phyloP scores from a whole-genome alignment of 2,329 filamentous ascomycete species.

The Stachybotrys chartarum region DNA sequence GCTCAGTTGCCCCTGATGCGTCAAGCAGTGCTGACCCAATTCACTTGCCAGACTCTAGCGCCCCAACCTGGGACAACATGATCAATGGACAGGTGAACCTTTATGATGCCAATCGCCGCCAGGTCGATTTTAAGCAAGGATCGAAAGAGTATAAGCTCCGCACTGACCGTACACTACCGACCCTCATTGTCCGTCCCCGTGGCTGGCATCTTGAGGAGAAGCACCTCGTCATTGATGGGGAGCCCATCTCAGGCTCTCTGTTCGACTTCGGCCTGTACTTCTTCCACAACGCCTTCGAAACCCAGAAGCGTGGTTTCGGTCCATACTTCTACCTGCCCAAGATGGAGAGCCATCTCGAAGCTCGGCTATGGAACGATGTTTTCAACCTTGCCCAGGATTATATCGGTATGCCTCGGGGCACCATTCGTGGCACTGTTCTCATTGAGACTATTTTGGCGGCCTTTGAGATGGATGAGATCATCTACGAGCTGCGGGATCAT shows the following conservation, averaged over 20 bases:
- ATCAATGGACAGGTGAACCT: constrained; percentile 97
- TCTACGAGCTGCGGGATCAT: constrained; percentile 97
- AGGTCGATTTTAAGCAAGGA: constrained; percentile 95
- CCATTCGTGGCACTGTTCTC: constrained; percentile 88
- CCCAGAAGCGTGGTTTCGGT: constrained; percentile 74
- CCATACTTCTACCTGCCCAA: constrained; percentile 98
- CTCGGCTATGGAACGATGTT: constrained; percentile 93
- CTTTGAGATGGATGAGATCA: constrained; percentile 99
- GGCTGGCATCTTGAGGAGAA: constrained; percentile 99
- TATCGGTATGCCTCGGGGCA: constrained; percentile 81
- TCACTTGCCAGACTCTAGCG: constrained; percentile 66
- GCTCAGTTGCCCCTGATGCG: neutral
- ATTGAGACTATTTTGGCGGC: constrained; percentile 97
- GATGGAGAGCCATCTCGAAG: constrained; percentile 97
- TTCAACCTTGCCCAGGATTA: constrained; percentile 96
- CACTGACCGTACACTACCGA: constrained; percentile 77
- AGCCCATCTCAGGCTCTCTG: constrained; percentile 84
- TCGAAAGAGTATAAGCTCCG: constrained; percentile 96
- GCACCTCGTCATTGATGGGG: constrained; percentile 91
- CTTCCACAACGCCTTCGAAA: constrained; percentile 93
- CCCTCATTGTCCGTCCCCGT: constrained; percentile 87
- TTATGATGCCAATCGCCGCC: constrained; percentile 87
- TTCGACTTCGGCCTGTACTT: constrained; percentile 99
- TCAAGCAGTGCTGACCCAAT: constrained; percentile 5
- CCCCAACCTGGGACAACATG: constrained; percentile 99